Percentiles rank a stretch among this genome's conserved stretches.
Conservation (phyloP, 2,329 filamentous ascomycete genomes). For the Pezicula neosporulosa region DNA sequence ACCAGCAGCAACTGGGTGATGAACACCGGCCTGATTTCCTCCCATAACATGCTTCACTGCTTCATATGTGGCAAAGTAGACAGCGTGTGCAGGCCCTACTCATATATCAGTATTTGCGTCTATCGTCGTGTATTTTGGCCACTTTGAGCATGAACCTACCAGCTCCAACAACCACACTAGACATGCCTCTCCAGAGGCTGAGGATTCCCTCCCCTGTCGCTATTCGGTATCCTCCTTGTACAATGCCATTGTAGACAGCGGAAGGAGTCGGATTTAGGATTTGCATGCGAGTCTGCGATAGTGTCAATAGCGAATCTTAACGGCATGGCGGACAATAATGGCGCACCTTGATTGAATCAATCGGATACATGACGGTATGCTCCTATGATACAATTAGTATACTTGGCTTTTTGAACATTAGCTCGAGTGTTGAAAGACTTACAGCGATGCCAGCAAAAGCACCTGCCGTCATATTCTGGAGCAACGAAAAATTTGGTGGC, state of each 20-base stretch:
- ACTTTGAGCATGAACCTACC: conserved; percentile 51
- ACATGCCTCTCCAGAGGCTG: conserved; percentile 94
- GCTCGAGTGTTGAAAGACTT: conserved; percentile 9
- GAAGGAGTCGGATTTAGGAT: conserved; percentile 80
- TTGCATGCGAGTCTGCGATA: conserved; percentile 88
- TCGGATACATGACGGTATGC: conserved; percentile 98
- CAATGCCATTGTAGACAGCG: conserved; percentile 82
- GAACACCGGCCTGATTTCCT: conserved; percentile 80
- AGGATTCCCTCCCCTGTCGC: conserved; percentile 84
- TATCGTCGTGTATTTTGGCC: neutral
- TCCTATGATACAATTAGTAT: conserved; percentile 54
- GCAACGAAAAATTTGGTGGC: conserved; percentile 88
- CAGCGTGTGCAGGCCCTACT: conserved; percentile 88
- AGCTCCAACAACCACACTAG: conserved; percentile 91
- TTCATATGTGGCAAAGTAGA: conserved; percentile 98
- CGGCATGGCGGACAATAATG: conserved; percentile 6
- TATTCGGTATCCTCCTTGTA: conserved; percentile 90
- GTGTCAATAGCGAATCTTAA: conserved; percentile 12
- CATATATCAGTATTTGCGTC: conserved; percentile 20
- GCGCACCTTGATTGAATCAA: conserved; percentile 91
- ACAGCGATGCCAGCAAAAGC: conserved; percentile 74
- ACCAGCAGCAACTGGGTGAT: conserved; percentile 94
- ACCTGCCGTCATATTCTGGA: conserved; percentile 93
- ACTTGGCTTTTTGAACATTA: conserved; percentile 14
- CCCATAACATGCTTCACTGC: conserved; percentile 94